Percentiles rank a stretch among this genome's conserved stretches.
Evolutionary conservation across 768 basidiomycete genomes (phyloP).

Genomic region (Mrakia frigida): DNA sequence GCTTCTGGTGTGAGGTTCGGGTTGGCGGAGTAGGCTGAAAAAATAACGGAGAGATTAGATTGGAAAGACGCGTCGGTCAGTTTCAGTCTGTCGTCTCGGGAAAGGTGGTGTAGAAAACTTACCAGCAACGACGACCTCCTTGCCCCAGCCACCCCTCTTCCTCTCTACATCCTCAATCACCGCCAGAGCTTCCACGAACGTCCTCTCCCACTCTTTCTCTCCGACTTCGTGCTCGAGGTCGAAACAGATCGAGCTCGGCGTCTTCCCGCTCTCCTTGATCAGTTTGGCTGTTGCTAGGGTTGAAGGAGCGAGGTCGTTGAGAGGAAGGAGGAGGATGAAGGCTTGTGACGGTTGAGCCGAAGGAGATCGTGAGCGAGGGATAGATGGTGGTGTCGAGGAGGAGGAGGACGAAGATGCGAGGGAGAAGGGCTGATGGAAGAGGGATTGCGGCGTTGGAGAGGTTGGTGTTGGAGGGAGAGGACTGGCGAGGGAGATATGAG

Average conservation of each 20-base stretch:
- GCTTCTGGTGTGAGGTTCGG: constrained; percentile 1
- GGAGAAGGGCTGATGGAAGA: neutral
- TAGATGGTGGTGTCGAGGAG: neutral
- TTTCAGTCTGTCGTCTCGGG: neutral
- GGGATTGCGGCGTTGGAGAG: neutral
- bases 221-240: constrained; percentile 21
- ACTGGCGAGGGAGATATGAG: constrained; percentile 8
- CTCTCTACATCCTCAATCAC: neutral
- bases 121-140: constrained; percentile 13
- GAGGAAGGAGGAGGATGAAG: constrained; percentile 15
- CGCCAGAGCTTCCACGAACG: constrained; percentile 10
- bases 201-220: constrained; percentile 21
- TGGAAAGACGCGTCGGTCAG: neutral
- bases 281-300: constrained; percentile 13
- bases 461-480: neutral
- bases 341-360: neutral
- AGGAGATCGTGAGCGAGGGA: neutral
- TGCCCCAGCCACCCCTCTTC: neutral
- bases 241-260: constrained; percentile 21
- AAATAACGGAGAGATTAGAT: too few relatives aligned
- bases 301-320: constrained; percentile 25
- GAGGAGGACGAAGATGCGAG: neutral
- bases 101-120: neutral
- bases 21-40: constrained; percentile 18
- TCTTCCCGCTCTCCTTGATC: constrained; percentile 20